Conservation (phyloP, 495 filamentous ascomycete genomes). For the Penicillium cosmopolitanum region DNA sequence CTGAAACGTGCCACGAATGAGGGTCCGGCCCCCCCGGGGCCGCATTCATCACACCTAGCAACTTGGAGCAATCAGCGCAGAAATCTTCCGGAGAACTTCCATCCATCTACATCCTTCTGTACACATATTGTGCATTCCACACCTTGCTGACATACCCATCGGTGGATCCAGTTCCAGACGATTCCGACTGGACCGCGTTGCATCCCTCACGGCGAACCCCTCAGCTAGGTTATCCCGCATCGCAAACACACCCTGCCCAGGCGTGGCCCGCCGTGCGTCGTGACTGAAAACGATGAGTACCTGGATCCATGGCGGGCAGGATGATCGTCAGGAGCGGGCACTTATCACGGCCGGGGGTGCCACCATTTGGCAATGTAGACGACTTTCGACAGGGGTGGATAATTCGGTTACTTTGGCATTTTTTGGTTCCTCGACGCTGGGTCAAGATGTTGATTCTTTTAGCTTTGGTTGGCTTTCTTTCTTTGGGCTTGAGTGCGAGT, state of each 20-base stretch:
- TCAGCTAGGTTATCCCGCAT: conserved; percentile 23
- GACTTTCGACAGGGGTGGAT: conserved; percentile 25
- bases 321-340: conserved; percentile 30
- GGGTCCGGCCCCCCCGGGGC: too few relatives aligned
- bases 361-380: conserved; percentile 20
- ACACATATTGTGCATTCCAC: conserved; percentile 19
- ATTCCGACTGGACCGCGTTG: conserved; percentile 25
- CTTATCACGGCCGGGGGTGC: conserved; percentile 32
- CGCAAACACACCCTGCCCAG: conserved; percentile 20
- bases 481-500: conserved; percentile 19
- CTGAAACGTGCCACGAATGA: conserved; percentile 5
- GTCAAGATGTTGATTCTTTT: conserved; percentile 31
- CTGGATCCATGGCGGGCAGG: conserved; percentile 25
- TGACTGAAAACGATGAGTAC: conserved; percentile 31
- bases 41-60: conserved; percentile 15
- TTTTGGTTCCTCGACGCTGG: conserved; percentile 29
- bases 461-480: conserved; percentile 28
- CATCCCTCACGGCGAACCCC: conserved; percentile 28
- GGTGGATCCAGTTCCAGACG: conserved; percentile 13
- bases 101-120: conserved; percentile 7
- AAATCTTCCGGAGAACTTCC: not conserved
- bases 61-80: not conserved
- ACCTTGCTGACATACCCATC: conserved; percentile 30
- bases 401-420: conserved; percentile 24
- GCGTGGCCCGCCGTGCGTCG: conserved; percentile 27